Base-by-base conservation (phyloP, 192 early-diverging fungal species). In the Gaertneriomyces sp. region DNA sequence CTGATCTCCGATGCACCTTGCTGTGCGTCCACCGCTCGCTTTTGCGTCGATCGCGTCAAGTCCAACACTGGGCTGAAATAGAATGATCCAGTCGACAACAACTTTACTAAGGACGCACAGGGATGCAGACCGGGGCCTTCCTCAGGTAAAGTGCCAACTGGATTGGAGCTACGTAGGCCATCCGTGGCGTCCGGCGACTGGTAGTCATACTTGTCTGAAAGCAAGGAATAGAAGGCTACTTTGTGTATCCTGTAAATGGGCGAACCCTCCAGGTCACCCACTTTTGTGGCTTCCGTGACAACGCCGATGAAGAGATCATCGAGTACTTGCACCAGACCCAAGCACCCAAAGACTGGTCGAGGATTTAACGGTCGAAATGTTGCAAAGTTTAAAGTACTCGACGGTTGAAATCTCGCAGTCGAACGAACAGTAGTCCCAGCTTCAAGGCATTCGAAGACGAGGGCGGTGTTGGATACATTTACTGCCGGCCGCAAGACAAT, bases 1-100 rank as follows among this genome's bases (percentile, higher is more conserved):
- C 68, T 68, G 41, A 60, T 49, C 51, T 53, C 54, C 20, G 64
- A 61, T 4, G 40, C 61, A 0, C 57, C 66, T 17, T 65, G 49
- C 42, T 45, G 65, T 8, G 52, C 58, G 38, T 78, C 71, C 58
- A 77, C 54, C 50, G 79, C 75, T 77, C 90, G 85, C 53, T 80
- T 75, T 75, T 93, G 91, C 7, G 87, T 64, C 5, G 84, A 86
- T 20, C 90, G 86, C 1, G 95, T 95, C 43, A 99, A 76, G 69
- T 99, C 97, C 58, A 90, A 89, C 45, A 83, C 83, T 0, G 90
- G 87, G 5, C 91, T 89, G 73, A 94, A 99, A 76, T 91, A 99
- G 70, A 99, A 99, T 4, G 87, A 88, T 14, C 94, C 94, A 62
- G 83, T 85, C 47, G 85, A 87, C 12, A 99, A 76, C 47, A 95